Evolutionary conservation across 768 basidiomycete species (phyloP).

Genomic region (Phlebiopsis gigantea): DNA sequence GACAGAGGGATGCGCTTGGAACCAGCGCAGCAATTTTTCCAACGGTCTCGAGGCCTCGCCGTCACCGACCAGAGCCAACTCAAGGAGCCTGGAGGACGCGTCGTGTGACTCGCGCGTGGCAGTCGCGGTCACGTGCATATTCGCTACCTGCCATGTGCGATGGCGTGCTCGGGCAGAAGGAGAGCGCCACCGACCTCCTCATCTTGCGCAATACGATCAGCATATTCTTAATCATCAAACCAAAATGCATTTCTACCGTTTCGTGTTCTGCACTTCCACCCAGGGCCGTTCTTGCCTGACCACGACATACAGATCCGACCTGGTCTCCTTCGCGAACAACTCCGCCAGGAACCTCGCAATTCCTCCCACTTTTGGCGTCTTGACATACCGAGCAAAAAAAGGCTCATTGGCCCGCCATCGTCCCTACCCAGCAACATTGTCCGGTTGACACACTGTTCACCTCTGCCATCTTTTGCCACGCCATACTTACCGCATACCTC

Average conservation of each 20-base stretch:
- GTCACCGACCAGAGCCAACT: neutral
- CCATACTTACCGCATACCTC: neutral
- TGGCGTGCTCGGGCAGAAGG: conserved; percentile 11
- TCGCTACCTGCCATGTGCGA: conserved; percentile 10
- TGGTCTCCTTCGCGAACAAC: neutral
- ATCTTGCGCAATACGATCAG: conserved; percentile 11
- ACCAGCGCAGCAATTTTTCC: neutral
- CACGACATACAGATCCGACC: neutral
- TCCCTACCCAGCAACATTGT: neutral
- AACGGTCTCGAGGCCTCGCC: neutral
- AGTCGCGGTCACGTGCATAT: conserved; percentile 13
- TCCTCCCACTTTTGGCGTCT: neutral
- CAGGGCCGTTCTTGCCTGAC: neutral
- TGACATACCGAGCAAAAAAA: neutral
- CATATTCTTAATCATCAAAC: conserved; percentile 12
- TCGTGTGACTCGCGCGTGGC: neutral
- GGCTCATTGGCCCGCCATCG: neutral
- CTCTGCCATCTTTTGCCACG: neutral
- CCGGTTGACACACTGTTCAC: neutral
- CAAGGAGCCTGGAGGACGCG: neutral
- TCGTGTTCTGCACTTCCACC: neutral
- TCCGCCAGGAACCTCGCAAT: neutral
- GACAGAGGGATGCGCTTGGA: neutral
- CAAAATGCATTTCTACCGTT: conserved; percentile 4
- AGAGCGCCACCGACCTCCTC: conserved; percentile 6